A percentile compares a stretch with the other conserved stretches of the same genome.
phyloP scores from a whole-genome alignment of 2,329 filamentous ascomycete genomes.

The Mollisia scopiformis region DNA sequence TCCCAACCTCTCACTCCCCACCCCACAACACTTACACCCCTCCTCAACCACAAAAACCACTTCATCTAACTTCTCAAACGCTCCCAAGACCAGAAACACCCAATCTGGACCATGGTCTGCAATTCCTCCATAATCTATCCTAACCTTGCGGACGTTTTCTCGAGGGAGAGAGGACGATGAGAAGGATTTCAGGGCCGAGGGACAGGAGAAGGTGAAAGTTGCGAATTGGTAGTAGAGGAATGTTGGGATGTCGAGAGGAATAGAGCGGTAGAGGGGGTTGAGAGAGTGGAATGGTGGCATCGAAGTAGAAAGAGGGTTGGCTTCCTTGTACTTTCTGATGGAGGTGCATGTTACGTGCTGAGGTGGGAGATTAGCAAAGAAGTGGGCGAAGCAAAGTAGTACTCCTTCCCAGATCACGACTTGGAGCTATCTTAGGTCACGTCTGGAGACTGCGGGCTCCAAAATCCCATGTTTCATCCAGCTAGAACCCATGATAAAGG shows the following conservation, averaged over 20 bases:
- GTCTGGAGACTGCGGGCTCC: too few relatives aligned
- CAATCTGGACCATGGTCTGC: constrained; percentile 2
- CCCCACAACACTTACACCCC: background rate
- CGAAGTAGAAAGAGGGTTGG: background rate
- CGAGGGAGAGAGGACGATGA: background rate
- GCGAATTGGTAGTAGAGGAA: background rate
- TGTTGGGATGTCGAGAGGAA: constrained; percentile 5
- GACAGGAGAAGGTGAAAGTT: constrained; percentile 5
- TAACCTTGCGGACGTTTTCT: background rate
- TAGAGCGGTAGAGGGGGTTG: background rate
- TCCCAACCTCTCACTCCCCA: background rate
- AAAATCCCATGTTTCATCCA: too few relatives aligned
- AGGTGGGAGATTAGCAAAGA: constrained; percentile 7
- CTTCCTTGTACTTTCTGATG: background rate
- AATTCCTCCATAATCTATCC: background rate
- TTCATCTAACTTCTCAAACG: constrained; percentile 8
- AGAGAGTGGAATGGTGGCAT: background rate
- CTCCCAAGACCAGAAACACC: background rate
- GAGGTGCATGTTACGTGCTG: background rate
- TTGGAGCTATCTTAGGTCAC: too few relatives aligned
- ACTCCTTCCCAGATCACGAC: too few relatives aligned
- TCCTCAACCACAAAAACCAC: constrained; percentile 15
- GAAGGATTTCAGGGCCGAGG: background rate
- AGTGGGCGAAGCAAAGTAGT: too few relatives aligned
- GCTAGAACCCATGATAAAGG: too few relatives aligned